A percentile compares a stretch with the other conserved stretches of the same genome.
Evolutionary conservation across 495 filamentous ascomycete species (phyloP).

Genomic region (Recurvomyces mirabilis): DNA sequence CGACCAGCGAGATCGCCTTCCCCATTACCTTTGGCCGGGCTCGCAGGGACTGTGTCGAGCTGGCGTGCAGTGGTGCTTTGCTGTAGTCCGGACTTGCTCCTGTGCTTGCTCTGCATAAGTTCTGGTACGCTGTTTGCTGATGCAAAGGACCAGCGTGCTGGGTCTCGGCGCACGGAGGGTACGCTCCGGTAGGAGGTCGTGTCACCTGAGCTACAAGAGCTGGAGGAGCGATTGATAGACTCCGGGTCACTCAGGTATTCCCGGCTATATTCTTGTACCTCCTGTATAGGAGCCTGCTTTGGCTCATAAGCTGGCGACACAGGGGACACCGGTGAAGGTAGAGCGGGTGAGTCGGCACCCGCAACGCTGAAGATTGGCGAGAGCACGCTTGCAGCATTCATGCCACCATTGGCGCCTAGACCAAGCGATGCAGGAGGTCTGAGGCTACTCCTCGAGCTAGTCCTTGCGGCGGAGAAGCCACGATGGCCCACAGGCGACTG

Average conservation of each 20-base stretch:
- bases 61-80: conserved; percentile 4
- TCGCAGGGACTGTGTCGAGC: conserved; percentile 13
- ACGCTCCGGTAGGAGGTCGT: too few relatives aligned
- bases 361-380: conserved; percentile 15
- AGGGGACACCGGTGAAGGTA: too few relatives aligned
- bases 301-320: too few relatives aligned
- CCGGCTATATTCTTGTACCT: too few relatives aligned
- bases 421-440: too few relatives aligned
- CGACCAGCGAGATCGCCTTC: background rate
- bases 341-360: too few relatives aligned
- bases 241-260: conserved; percentile 16
- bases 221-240: conserved; percentile 11
- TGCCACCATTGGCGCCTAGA: too few relatives aligned
- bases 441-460: too few relatives aligned
- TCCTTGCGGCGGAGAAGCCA: conserved; percentile 18
- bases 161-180: too few relatives aligned
- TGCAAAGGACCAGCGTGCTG: conserved; percentile 43
- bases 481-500: conserved; percentile 15
- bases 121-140: conserved; percentile 49
- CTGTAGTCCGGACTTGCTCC: background rate
- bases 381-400: too few relatives aligned
- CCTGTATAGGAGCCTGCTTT: too few relatives aligned
- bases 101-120: conserved; percentile 8
- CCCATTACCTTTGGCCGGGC: background rate
- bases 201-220: conserved; percentile 8